These are phyloP conservation scores for Candida krabiensis DNA, from an alignment of 805 yeast genomes.

Conservation along the genomic window DNA sequence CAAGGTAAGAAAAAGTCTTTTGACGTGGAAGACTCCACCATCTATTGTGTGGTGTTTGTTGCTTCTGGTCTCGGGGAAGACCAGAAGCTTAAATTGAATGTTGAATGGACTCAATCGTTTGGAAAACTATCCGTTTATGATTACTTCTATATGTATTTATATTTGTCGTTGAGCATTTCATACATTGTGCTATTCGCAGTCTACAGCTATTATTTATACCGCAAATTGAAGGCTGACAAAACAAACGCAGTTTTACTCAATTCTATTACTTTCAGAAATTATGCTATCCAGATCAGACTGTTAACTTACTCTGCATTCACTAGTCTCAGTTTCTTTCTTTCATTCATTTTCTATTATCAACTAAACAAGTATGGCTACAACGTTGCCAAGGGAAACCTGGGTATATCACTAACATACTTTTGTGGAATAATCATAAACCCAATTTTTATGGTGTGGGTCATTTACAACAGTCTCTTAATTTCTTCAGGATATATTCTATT, in stretches of 20 bases:
- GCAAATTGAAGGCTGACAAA: conserved; percentile 14
- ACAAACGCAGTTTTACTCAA: conserved; percentile 21
- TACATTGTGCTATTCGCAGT: conserved; percentile 17
- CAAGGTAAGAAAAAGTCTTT: conserved; percentile 11
- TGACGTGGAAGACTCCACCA: conserved; percentile 19
- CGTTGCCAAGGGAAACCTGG: conserved; percentile 14
- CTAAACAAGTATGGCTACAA: conserved; percentile 30
- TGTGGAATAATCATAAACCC: conserved; percentile 24
- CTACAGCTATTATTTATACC: conserved; percentile 18
- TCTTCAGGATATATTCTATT: conserved; percentile 29
- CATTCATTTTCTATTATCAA: conserved; percentile 15
- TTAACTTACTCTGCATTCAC: conserved; percentile 20
- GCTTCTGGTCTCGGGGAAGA: conserved; percentile 15
- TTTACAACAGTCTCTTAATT: conserved; percentile 32
- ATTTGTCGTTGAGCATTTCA: conserved; percentile 20
- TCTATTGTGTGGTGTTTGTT: conserved; percentile 29
- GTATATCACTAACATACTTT: conserved; percentile 23
- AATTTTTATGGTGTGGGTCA: conserved; percentile 29
- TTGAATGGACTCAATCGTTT: conserved; percentile 35
- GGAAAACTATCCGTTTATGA: conserved; percentile 32
- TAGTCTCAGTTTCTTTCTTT: conserved; percentile 17
- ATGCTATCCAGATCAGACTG: conserved; percentile 28
- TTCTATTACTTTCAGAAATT: conserved; percentile 19
- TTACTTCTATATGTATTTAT: conserved; percentile 25
- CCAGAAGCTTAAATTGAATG: conserved; percentile 13